phyloP scores from a whole-genome alignment of 116 monocot genomes.

The Iris pallida region DNA sequence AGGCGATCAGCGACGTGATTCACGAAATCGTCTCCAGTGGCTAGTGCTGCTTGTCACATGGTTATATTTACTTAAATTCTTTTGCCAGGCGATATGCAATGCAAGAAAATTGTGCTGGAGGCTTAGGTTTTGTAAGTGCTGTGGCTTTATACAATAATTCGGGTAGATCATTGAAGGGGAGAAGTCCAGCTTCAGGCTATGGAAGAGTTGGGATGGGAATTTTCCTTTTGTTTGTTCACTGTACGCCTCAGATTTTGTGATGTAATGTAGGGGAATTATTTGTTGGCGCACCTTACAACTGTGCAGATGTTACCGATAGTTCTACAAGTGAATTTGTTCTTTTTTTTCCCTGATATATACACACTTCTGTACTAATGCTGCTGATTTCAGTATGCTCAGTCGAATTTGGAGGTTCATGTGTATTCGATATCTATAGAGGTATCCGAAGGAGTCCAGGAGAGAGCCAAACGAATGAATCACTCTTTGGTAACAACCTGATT shows the following conservation, averaged over 20 bases:
- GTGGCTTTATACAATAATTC: not conserved
- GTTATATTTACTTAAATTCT: not conserved
- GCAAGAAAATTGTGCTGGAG: not conserved
- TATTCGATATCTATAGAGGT: too few relatives aligned
- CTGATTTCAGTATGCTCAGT: too few relatives aligned
- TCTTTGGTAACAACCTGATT: too few relatives aligned
- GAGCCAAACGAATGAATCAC: too few relatives aligned
- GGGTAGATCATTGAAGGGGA: not conserved
- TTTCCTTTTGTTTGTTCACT: slow-evolving; percentile 4
- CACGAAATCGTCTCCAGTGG: slow-evolving; percentile 85
- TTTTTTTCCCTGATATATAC: too few relatives aligned
- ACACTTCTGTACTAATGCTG: too few relatives aligned
- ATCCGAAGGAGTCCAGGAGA: too few relatives aligned
- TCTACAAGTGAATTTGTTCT: too few relatives aligned
- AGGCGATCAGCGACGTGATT: slow-evolving; percentile 70
- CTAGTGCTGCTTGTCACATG: slow-evolving; percentile 8
- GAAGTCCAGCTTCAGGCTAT: not conserved
- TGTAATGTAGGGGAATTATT: not conserved
- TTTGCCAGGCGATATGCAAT: not conserved
- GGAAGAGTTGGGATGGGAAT: not conserved
- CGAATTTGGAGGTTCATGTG: too few relatives aligned
- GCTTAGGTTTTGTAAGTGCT: not conserved
- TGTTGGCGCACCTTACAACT: not conserved
- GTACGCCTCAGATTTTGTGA: not conserved
- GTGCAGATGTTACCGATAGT: not conserved